Evolutionary conservation across 306 rosid genomes (phyloP), one percentile per base, ranked within the genome.

Genomic region (Vigna trinervia): DNA sequence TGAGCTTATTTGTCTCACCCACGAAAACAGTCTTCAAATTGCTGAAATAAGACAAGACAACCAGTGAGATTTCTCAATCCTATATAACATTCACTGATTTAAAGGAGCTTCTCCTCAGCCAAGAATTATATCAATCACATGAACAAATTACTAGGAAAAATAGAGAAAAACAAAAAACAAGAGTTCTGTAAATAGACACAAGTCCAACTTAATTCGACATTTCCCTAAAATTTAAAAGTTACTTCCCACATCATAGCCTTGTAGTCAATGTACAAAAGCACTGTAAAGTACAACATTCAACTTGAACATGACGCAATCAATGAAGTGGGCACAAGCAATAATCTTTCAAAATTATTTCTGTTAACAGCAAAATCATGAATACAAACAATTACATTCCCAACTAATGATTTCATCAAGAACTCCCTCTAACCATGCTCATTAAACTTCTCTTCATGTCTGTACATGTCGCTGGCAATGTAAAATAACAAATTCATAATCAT

Each of bases 1-100:
- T 46, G 17, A 85, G 60, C 67, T 76, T 88, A 51, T 59, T 88
- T 80, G 86, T 87, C 74, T 89, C 87, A 0, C 98, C 98, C 86
- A 88, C 75, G 78, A 91, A 89, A 15, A 43, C 79, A 67, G 97
- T 85, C 80, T 83, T 88, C 58, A 96, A 85, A 83, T 87, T 89
- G 85, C 96, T 96, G 99, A 85, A 85, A 86, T 80, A 78, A 32
- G 80, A 71, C 26, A 61, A 65, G 0, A 64, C 20, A 28, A 73
- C 36, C 22, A 65, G 59, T 26, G 50, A 80, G 58, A 52, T 32
- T 69, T 57, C 82, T 75, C 81, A 69, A 74, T 39, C 26, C 50
- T 56, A 56, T 77, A 68, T 51, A 67, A 56, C 47, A 45, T 23
- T 39, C 72, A 59, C 23, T 36, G 41, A 58, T 28, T 36, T 76